Evolutionary conservation across 495 filamentous ascomycete species (phyloP), one percentile per base, ranked within the genome.

Genomic region (Podospora pseudopauciseta): DNA sequence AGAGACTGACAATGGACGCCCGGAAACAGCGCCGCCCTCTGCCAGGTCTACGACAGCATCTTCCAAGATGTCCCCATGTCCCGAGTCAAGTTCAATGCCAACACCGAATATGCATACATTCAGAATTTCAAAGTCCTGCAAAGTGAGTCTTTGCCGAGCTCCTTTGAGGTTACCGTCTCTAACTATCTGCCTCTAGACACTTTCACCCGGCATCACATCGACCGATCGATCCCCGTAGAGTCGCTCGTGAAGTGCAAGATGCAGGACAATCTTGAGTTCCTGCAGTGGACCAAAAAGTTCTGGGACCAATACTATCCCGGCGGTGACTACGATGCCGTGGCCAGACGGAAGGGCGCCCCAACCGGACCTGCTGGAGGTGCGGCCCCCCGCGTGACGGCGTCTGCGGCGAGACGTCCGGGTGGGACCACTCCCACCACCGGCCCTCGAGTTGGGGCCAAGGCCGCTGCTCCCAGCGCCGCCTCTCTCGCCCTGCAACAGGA

Each of bases 201-300:
- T 60, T 98, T 98, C 77, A 86, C 90, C 49, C 88, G 89, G 72
- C 94, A 98, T 81, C 78, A 85, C 49, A 87, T 99, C 78, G 92
- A 97, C 65, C 92, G 92, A 72, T 88, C 89, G 27, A 87, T 98
- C 69, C 93, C 93, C 71, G 90, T 97, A 73, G 89, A 97, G 78
- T 82, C 86, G 71, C 89, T 99, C 66, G 86, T 93, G 70, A 98
- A 97, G 80, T 99, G 95, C 85, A 96, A 96, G 82, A 98, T 99
- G 92, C 95, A 99, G 82, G 95, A 99, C 78, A 99, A 99, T 83
- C 92, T 99, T 69, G 96, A 97, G 76, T 99, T 98, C 80, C 87
- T 99, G 44, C 95, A 99, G 82, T 99, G 92, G 92, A 89, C 86
- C 64, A 98, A 98, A 86, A 82, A 85, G 70, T 97, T 92, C 82